These are phyloP conservation scores for Mycena alexandri DNA, from an alignment of 768 basidiomycete species.

Conservation along the genomic window DNA sequence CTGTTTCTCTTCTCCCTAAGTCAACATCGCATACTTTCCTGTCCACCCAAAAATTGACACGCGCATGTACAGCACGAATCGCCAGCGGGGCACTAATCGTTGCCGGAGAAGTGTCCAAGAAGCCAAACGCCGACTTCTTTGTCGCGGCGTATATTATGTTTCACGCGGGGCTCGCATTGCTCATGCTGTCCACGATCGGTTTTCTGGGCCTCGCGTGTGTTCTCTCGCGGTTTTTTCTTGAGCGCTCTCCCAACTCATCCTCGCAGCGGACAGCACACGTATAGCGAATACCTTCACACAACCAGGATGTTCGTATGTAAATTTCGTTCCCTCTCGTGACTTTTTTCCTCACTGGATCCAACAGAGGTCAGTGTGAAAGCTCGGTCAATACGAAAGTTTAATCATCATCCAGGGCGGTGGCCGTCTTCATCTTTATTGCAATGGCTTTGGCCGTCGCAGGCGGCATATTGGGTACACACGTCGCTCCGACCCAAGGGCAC, in stretches of 20 bases:
- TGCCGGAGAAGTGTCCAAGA: slow-evolving; percentile 59
- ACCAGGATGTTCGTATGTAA: slow-evolving; percentile 36
- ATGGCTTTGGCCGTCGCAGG: slow-evolving; percentile 61
- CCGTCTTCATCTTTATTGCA: slow-evolving; percentile 46
- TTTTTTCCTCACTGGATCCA: slow-evolving; percentile 4
- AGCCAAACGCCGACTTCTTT: slow-evolving; percentile 57
- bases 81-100: slow-evolving; percentile 69
- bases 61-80: slow-evolving; percentile 61
- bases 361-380: slow-evolving; percentile 25
- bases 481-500: slow-evolving; percentile 47
- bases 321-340: background rate
- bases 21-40: slow-evolving; percentile 47
- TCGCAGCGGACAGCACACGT: slow-evolving; percentile 62
- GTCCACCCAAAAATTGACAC: background rate
- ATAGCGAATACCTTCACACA: slow-evolving; percentile 56
- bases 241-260: slow-evolving; percentile 41
- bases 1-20: slow-evolving; percentile 71
- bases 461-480: slow-evolving; percentile 57
- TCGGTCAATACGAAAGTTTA: background rate
- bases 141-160: slow-evolving; percentile 67
- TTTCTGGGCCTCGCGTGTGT: slow-evolving; percentile 67
- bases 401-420: slow-evolving; percentile 44
- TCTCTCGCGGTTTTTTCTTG: slow-evolving; percentile 20
- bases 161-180: slow-evolving; percentile 54
- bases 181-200: slow-evolving; percentile 58